Evolutionary conservation across 2,329 filamentous ascomycete species (phyloP).

Genomic region (Coniochaeta sp.): DNA sequence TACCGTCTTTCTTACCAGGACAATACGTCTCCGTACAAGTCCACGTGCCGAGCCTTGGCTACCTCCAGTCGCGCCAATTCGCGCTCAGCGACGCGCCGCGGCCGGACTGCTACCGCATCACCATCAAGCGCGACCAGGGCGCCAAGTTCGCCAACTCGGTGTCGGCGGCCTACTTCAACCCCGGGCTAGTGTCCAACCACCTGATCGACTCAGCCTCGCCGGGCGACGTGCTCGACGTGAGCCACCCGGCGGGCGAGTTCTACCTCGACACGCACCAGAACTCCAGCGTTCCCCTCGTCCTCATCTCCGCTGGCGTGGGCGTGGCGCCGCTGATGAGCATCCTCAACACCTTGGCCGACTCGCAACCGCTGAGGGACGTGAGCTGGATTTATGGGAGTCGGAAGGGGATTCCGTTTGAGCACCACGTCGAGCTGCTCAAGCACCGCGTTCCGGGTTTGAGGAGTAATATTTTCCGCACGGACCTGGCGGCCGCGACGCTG

Average conservation of each 20-base stretch:
- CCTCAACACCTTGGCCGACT: conserved; percentile 43
- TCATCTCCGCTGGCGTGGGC: conserved; percentile 56
- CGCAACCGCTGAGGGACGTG: conserved; percentile 38
- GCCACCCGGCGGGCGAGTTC: conserved; percentile 60
- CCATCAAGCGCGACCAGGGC: conserved; percentile 60
- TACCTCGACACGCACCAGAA: conserved; percentile 38
- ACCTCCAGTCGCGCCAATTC: conserved; percentile 64
- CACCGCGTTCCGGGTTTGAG: conserved; percentile 25
- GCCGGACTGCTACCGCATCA: conserved; percentile 60
- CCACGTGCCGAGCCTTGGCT: conserved; percentile 47
- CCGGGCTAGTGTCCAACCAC: conserved; percentile 63
- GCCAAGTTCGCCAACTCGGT: conserved; percentile 34
- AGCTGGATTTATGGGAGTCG: conserved; percentile 55
- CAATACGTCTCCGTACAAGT: conserved; percentile 64
- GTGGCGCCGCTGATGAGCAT: conserved; percentile 55
- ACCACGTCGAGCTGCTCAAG: conserved; percentile 39
- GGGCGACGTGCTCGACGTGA: conserved; percentile 57
- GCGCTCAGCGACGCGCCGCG: conserved; percentile 61
- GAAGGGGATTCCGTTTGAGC: conserved; percentile 43
- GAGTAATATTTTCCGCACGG: conserved; percentile 43
- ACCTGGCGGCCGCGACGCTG: conserved; percentile 36
- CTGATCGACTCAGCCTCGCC: conserved; percentile 55
- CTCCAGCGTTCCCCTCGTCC: conserved; percentile 42
- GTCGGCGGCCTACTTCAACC: conserved; percentile 39
- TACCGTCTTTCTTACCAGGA: conserved; percentile 60